Base-by-base conservation (phyloP, 306 rosid genomes). In the Nissolia schottii region DNA sequence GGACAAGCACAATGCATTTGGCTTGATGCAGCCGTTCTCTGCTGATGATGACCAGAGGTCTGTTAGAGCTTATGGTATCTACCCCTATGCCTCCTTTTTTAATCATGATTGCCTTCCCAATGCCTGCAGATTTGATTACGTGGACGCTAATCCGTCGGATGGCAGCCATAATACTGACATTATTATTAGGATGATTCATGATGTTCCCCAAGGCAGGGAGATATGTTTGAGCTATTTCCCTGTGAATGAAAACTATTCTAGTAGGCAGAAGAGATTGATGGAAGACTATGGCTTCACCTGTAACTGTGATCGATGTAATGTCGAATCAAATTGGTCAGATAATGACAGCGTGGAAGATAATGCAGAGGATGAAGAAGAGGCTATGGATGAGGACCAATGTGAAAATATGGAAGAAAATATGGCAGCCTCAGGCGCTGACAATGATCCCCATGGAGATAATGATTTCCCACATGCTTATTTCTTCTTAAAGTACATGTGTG, bases 61-160 rank as follows among this genome's bases (percentile, higher is more conserved):
- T 41, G 92, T 90, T 14, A 83, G 96, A 77, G 96, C 92, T 15
- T 90, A 86, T 60, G 91, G 88, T 0, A 77, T 90, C 25, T 90
- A 90, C 77, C 87, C 89, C 14, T 77, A 71, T 16, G 92, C 94
- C 22, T 86, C 94, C 6, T 85, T 85, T 48, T 92, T 92, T 63
- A 92, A 92, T 76, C 96, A 92, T 29, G 97, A 89, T 25, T 92
- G 96, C 78, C 96, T 92, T 67, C 97, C 97, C 22, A 92, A 92
- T 82, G 96, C 97, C 31, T 92, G 97, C 77, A 81, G 97, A 46
- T 92, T 92, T 69, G 97, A 92, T 77, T 92, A 92, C 28, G 72
- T 88, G 1, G 97, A 92, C 23, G 3, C 56, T 7, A 66, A 32
- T 49, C 48, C 64, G 38, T 43, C 79, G 13, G 66, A 62, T 53